A percentile compares a stretch with the other conserved stretches of the same genome.
These are phyloP conservation scores for Stropharia rugosoannulata DNA, from an alignment of 768 basidiomycete genomes.

Conservation along the genomic window DNA sequence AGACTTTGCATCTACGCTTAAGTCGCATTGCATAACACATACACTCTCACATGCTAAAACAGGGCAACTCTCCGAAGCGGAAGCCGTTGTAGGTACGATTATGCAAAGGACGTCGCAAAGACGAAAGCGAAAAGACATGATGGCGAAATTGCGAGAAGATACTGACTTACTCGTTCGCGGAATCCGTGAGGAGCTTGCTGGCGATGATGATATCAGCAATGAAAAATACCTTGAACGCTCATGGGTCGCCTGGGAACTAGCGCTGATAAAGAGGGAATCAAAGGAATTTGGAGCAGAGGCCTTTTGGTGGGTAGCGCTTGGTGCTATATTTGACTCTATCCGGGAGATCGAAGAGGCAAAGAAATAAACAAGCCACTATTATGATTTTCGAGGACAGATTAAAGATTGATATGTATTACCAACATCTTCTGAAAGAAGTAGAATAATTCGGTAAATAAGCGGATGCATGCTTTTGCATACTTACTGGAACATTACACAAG, in stretches of 20 bases:
- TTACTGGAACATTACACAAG: too few relatives aligned
- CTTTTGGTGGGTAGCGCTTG: constrained; percentile 62
- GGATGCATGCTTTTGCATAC: too few relatives aligned
- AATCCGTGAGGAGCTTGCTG: constrained; percentile 47
- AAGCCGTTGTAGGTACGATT: constrained; percentile 66
- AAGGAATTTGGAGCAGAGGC: constrained; percentile 55
- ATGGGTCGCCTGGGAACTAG: constrained; percentile 56
- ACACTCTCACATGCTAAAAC: constrained; percentile 41
- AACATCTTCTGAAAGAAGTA: too few relatives aligned
- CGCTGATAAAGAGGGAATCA: constrained; percentile 26
- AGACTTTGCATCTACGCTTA: constrained; percentile 46
- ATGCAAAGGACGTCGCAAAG: constrained; percentile 60
- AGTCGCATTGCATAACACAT: constrained; percentile 44
- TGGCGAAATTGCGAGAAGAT: constrained; percentile 54
- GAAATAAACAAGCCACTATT: too few relatives aligned
- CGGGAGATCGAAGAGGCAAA: constrained; percentile 40
- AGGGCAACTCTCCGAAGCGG: constrained; percentile 56
- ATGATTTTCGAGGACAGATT: too few relatives aligned
- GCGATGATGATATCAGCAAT: constrained; percentile 40
- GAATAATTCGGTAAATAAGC: too few relatives aligned
- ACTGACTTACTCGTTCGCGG: constrained; percentile 50
- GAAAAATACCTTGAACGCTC: constrained; percentile 43
- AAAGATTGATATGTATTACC: too few relatives aligned
- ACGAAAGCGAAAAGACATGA: constrained; percentile 50
- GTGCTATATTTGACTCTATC: constrained; percentile 54